These are phyloP conservation scores for Cordyceps farinosa DNA, from an alignment of 2,329 filamentous ascomycete genomes.

Conservation along the genomic window DNA sequence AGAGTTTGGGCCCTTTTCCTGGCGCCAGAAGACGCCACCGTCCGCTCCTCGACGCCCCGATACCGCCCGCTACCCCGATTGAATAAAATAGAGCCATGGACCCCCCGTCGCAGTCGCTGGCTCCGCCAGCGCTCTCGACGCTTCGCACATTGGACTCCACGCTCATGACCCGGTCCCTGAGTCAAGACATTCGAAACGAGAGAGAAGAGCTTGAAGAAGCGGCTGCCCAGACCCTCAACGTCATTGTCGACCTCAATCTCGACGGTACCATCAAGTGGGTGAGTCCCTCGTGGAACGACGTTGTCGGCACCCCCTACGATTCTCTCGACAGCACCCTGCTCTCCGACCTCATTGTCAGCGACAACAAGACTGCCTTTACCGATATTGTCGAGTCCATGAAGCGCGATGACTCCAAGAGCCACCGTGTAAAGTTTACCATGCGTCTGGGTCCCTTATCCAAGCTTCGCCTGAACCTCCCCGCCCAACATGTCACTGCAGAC, in stretches of 20 bases:
- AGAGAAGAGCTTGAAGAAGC: slow-evolving; percentile 91
- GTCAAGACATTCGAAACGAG: slow-evolving; percentile 88
- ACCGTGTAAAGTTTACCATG: slow-evolving; percentile 79
- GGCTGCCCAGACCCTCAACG: slow-evolving; percentile 92
- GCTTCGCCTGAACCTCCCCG: slow-evolving; percentile 47
- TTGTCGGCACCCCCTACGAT: slow-evolving; percentile 75
- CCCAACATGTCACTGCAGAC: slow-evolving; percentile 37
- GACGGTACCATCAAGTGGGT: slow-evolving; percentile 93
- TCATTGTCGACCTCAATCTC: slow-evolving; percentile 89
- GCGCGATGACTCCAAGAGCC: slow-evolving; percentile 88
- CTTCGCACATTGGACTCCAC: slow-evolving; percentile 48
- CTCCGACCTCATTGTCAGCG: slow-evolving; percentile 72
- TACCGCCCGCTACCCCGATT: slow-evolving; percentile 10
- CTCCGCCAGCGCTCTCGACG: slow-evolving; percentile 51
- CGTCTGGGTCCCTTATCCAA: slow-evolving; percentile 66
- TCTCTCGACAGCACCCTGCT: slow-evolving; percentile 74
- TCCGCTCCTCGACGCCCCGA: background rate
- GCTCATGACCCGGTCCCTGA: slow-evolving; percentile 65
- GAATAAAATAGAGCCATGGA: slow-evolving; percentile 40
- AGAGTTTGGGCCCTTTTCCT: background rate
- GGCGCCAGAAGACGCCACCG: background rate
- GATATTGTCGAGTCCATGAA: slow-evolving; percentile 85
- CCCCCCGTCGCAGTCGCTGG: slow-evolving; percentile 36
- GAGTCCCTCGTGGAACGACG: slow-evolving; percentile 91
- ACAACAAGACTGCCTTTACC: slow-evolving; percentile 75